Evolutionary conservation across 192 early-diverging fungal genomes (phyloP), one percentile per base, ranked within the genome.

Genomic region (Diversispora eburnea): DNA sequence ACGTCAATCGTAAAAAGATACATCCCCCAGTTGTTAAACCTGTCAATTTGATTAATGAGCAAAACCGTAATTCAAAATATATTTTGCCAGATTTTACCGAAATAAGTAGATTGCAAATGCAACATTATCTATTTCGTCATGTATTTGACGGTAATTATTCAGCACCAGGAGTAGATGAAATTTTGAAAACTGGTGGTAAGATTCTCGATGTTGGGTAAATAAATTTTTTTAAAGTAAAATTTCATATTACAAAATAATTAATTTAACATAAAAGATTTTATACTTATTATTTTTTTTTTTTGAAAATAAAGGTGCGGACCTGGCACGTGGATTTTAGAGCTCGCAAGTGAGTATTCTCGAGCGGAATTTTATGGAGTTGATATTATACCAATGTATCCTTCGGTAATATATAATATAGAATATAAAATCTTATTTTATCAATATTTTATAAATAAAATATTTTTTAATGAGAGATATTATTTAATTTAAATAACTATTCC

Each of bases 151-250:
- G 68, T 25, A 74, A 75, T 33, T 78, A 48, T 60, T 66, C 64
- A 8, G 63, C 77, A 6, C 77, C 77, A 6, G 60, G 25, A 33
- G 25, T 78, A 17, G 64, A 74, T 4, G 67, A 70, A 19, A 19
- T 66, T 4, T 22, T 78, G 56, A 54, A 19, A 12, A 49, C 22
- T 19, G 77, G 77, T 8, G 65, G 43, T 12, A 61, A 59, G 13
- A 72, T 78, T 13, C 42, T 78, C 5, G 77, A 78, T 52, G 66
- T 74, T 22, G 72, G 77, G 77, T 78, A 69, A n/a, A n/a, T n/a
- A n/a, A n/a, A n/a, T n/a, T n/a, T n/a, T n/a, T n/a, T n/a, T n/a
- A n/a, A n/a, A 25, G 66, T 62, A 13, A 69, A 42, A 25, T 5
- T 15, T 33, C 61, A 46, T 45, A 8, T 6, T 25, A 20, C 10